Base-by-base conservation (phyloP, 2,329 filamentous ascomycete genomes). In the Colletotrichum spinosum region DNA sequence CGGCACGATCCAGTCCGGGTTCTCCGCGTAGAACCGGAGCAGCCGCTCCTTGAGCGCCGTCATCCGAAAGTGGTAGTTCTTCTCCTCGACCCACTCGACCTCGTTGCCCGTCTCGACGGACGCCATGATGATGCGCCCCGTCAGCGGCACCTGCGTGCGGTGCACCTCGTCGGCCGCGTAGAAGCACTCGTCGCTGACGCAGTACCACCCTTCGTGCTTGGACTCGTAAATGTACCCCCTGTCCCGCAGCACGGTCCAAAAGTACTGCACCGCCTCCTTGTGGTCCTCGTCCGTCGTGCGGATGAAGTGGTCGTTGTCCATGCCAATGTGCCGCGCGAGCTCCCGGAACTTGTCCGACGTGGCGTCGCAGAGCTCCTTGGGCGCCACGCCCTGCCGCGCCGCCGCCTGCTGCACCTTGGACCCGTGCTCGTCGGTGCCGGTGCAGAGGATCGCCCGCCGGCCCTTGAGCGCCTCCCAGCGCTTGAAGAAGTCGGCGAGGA, bases 391-490 rank as follows among this genome's bases (percentile, higher is more conserved):
- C 12, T 92, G 88, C 70, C 88, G 87, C 7, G 85, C 82, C 1
- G 96, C 93, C 0, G 95, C 95, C 76, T 90, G 91, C 77, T 99
- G 96, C 25, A 98, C 91, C 84, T 99, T 99, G 87, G 97, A 92
- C 48, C 96, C 96, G 81, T 99, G 95, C 78, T 99, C 96, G 76
- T 99, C 96, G 41, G 94, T 98, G 64, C 96, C 96, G 1, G 96
- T 99, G 72, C 91, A 90, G 12, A 99, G 82, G 68, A 93, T 84
- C 4, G 94, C 91, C 52, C 84, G 80, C 37, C 88, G 77, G 42
- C 92, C 92, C 66, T 90, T 88, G 55, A 99, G 84, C 38, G 88
- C 81, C 75, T 97, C 88, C 93, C 94, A 99, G 79, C 96, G 87
- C 79, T 98, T 99, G 70, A 97, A 81, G 57, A 97, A 90, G 78